These are phyloP conservation scores for Plectosphaerella sp. DNA, from an alignment of 2,329 filamentous ascomycete species.

Conservation along the genomic window DNA sequence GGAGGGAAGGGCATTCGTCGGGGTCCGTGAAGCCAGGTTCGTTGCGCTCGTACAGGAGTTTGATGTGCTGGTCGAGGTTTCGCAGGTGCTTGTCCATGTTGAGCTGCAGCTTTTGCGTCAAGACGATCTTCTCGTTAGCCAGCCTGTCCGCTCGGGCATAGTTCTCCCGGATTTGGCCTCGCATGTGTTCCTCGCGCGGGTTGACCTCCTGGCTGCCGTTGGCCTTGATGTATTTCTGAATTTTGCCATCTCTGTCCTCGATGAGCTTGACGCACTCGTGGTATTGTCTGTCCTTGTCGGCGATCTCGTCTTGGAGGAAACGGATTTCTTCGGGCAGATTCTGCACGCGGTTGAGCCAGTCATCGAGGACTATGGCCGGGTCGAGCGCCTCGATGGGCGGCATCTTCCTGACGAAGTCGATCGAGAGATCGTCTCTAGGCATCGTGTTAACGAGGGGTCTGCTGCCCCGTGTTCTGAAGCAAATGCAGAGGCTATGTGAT, in stretches of 20 bases:
- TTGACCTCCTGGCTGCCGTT: constrained; percentile 71
- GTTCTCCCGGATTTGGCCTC: constrained; percentile 61
- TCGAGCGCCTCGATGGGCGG: constrained; percentile 58
- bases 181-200: constrained; percentile 68
- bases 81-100: constrained; percentile 59
- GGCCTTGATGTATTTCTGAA: constrained; percentile 77
- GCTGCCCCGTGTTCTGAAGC: constrained; percentile 1
- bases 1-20: constrained; percentile 58
- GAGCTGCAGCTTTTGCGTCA: constrained; percentile 60
- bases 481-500: constrained; percentile 3
- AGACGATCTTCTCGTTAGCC: constrained; percentile 68
- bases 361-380: constrained; percentile 68
- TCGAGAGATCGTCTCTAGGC: constrained; percentile 69
- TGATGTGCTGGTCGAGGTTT: constrained; percentile 60
- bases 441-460: constrained; percentile 52
- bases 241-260: constrained; percentile 65
- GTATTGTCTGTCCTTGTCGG: constrained; percentile 72
- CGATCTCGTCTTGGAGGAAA: constrained; percentile 79
- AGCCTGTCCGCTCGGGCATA: constrained; percentile 66
- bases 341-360: constrained; percentile 70
- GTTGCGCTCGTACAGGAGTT: constrained; percentile 54
- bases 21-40: constrained; percentile 59
- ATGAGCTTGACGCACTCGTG: constrained; percentile 65
- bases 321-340: constrained; percentile 80
- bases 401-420: constrained; percentile 66